Conservation (phyloP, 805 yeast species). For the Myxozyma geophila region DNA sequence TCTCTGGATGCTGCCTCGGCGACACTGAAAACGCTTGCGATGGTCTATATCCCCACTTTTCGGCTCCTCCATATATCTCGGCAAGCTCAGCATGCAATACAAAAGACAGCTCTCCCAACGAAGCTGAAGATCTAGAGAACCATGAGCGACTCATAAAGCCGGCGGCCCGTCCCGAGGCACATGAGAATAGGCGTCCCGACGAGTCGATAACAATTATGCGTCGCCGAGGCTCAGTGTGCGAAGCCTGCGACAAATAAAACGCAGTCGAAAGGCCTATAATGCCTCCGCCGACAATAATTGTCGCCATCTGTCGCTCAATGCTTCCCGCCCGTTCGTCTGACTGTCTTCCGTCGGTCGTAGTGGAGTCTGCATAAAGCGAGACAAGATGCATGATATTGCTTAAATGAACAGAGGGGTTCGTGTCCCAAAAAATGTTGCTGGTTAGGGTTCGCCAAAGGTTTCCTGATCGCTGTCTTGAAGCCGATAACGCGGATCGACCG, state of each 20-base stretch:
- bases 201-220: conserved; percentile 34
- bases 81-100: conserved; percentile 33
- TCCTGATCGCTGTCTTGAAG: no score
- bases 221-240: conserved; percentile 1
- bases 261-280: conserved; percentile 38
- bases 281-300: conserved; percentile 38
- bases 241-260: conserved; percentile 24
- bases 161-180: conserved; percentile 38
- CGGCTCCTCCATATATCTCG: conserved; percentile 27
- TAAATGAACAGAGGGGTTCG: no score
- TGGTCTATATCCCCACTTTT: conserved; percentile 35
- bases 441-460: no score
- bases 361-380: neutral
- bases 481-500: no score
- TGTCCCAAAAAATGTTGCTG: no score
- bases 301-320: conserved; percentile 18
- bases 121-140: conserved; percentile 28
- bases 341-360: neutral
- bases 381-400: no score
- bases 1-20: conserved; percentile 13
- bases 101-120: conserved; percentile 36
- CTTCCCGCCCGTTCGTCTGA: neutral
- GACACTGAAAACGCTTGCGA: conserved; percentile 36
- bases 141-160: conserved; percentile 36
- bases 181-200: conserved; percentile 31